A percentile compares a stretch with the other conserved stretches of the same genome.
Conservation (phyloP, 139 green algal species). For the Haematococcus lacustris region DNA sequence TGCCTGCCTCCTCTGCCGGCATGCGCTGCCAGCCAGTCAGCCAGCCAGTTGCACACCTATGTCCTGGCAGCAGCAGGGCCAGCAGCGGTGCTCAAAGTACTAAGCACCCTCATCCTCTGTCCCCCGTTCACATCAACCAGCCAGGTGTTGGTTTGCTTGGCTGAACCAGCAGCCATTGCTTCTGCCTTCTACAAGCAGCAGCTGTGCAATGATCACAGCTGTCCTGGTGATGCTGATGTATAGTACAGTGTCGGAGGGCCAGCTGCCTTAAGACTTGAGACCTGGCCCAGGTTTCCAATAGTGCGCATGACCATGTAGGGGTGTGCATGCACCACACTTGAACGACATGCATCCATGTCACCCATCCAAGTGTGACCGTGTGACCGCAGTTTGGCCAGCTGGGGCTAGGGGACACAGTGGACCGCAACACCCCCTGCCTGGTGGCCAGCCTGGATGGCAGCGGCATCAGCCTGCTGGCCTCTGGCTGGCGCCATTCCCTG, state of each 20-base stretch:
- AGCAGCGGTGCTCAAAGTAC: not conserved
- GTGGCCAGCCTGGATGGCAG: slow-evolving; percentile 29
- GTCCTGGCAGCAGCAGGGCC: not conserved
- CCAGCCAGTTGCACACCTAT: not conserved
- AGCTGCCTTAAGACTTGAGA: too few species aligned
- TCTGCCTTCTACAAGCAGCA: not conserved
- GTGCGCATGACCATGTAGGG: not conserved
- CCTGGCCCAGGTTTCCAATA: too few species aligned
- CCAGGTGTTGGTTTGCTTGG: not conserved
- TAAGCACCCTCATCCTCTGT: not conserved
- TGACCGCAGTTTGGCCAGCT: slow-evolving; percentile 70
- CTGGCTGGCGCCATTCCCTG: slow-evolving; percentile 82
- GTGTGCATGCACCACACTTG: not conserved
- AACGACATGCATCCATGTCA: not conserved
- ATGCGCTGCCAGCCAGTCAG: not conserved
- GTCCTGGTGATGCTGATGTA: not conserved
- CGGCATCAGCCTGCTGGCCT: slow-evolving; percentile 52
- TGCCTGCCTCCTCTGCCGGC: not conserved
- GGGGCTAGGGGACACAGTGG: slow-evolving; percentile 51
- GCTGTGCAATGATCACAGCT: not conserved
- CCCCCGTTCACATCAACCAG: not conserved
- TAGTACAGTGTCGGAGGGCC: not conserved
- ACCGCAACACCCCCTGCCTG: slow-evolving; percentile 33
- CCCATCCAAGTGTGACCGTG: not conserved
- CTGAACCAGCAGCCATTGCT: not conserved